Percentiles rank a stretch among this genome's conserved stretches.
Evolutionary conservation across 257 asterid species (phyloP).

Genomic region (Datura wrightii): DNA sequence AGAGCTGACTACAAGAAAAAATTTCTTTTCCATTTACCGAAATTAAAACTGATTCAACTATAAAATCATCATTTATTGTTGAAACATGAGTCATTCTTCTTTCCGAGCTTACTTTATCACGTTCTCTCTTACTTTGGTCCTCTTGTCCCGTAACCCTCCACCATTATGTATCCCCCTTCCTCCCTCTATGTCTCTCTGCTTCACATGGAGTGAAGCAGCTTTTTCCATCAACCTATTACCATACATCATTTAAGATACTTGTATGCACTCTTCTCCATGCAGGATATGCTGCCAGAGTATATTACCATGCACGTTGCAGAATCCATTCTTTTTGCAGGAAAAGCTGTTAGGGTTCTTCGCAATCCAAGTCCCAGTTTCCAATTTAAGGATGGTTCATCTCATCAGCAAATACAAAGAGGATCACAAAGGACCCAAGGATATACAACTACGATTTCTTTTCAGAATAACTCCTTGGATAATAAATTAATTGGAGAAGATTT

Average conservation of each 20-base stretch:
- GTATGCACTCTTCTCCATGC: conserved; percentile 36
- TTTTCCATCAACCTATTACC: neutral
- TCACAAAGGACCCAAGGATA: conserved; percentile 66
- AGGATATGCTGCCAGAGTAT: conserved; percentile 99
- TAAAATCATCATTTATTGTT: neutral
- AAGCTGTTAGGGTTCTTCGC: conserved; percentile 93
- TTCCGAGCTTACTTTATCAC: neutral
- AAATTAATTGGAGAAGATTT: conserved; percentile 69
- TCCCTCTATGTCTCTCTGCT: neutral
- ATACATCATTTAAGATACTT: conserved; percentile 25
- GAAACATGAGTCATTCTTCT: neutral
- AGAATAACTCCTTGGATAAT: conserved; percentile 55
- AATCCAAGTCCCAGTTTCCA: conserved; percentile 82
- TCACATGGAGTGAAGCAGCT: conserved; percentile 23
- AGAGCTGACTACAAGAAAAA: neutral
- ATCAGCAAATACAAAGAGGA: conserved; percentile 73
- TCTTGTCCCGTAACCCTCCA: neutral
- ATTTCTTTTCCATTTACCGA: neutral
- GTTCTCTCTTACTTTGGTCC: neutral
- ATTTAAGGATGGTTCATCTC: conserved; percentile 53
- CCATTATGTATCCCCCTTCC: neutral
- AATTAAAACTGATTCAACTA: neutral
- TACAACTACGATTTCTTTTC: conserved; percentile 46
- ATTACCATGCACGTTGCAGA: conserved; percentile 79
- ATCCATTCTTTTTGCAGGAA: conserved; percentile 92